Evolutionary conservation across 305 asterid species (phyloP), one percentile per base, ranked within the genome.

Genomic region (Solanum hybrid): DNA sequence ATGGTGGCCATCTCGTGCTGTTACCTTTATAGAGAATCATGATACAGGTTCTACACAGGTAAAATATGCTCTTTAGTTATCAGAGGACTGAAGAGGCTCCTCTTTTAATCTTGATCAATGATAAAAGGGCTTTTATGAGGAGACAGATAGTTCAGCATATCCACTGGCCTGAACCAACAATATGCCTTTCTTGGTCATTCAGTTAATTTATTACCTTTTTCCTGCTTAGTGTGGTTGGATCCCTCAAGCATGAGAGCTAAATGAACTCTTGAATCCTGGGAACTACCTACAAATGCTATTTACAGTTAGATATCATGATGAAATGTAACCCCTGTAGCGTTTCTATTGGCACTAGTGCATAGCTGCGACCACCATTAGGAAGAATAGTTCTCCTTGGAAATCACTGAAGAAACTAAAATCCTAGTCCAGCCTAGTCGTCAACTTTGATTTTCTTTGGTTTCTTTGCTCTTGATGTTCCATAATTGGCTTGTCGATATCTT

Each of bases 41-140:
- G 99, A 97, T 92, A 97, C 99, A 82, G 99, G 99, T 84, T 97
- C 99, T 64, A 97, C 99, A 89, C 99, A 97, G 99, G 99, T 97
- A 89, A 40, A 73, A 87, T 32, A 85, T 85, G 76, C 32, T 22
- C 69, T 56, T 32, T 20, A 56, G 13, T 32, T 5, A 16, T 81
- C 73, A 31, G 73, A 29, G 38, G 87, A 84, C 1, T 84, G 22
- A 20, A 84, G 87, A 82, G 2, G 73, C 72, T 64, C 27, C 72
- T 26, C 87, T 84, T 20, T 20, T 82, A n/a, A 84, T 56, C 73
- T 51, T 51, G 37, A 46, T 11, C 76, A 85, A 56, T 85, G 76
- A 10, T 82, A 85, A 56, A 20, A 56, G 32, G 75, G 46, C 27
- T 32, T 84, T 85, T 10, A 56, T 85, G 76, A 56, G 46, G 26